phyloP scores from a whole-genome alignment of 768 basidiomycete genomes.

The Xerocomus spinulosus region DNA sequence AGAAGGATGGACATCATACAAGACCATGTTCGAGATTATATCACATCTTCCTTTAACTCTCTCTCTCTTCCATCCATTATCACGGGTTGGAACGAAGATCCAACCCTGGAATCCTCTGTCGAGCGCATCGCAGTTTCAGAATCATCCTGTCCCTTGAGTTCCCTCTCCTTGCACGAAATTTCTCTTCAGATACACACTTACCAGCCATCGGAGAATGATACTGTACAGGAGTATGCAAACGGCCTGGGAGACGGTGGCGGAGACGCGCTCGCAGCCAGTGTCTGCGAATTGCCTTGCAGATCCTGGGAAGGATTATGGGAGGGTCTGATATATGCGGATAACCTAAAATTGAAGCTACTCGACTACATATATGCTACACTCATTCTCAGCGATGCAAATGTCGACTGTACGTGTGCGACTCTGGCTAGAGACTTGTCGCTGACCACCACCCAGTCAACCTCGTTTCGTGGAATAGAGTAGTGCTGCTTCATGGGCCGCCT shows the following conservation, averaged over 20 bases:
- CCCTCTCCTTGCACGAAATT: conserved; percentile 54
- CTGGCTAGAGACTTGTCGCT: neutral
- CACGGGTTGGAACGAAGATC: conserved; percentile 74
- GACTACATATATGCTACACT: conserved; percentile 95
- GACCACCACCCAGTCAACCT: conserved; percentile 62
- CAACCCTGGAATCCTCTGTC: conserved; percentile 66
- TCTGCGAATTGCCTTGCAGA: conserved; percentile 81
- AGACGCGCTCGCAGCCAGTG: conserved; percentile 81
- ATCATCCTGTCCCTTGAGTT: conserved; percentile 53
- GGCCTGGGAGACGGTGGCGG: conserved; percentile 52
- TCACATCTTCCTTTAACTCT: conserved; percentile 54
- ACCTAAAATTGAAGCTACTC: conserved; percentile 83
- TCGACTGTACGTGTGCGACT: conserved; percentile 61
- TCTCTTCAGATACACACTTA: conserved; percentile 84
- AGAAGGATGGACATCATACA: conserved; percentile 74
- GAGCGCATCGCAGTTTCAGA: conserved; percentile 75
- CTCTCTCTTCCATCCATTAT: conserved; percentile 68
- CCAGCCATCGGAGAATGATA: conserved; percentile 64
- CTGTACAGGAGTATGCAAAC: conserved; percentile 70
- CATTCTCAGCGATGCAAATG: conserved; percentile 82
- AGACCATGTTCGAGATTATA: conserved; percentile 53
- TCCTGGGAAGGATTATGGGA: conserved; percentile 93
- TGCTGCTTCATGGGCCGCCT: conserved; percentile 92
- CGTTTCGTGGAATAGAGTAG: conserved; percentile 93
- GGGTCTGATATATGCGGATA: conserved; percentile 76